Conservation (phyloP, 2,329 filamentous ascomycete species). For the Emericellopsis cladophorae region DNA sequence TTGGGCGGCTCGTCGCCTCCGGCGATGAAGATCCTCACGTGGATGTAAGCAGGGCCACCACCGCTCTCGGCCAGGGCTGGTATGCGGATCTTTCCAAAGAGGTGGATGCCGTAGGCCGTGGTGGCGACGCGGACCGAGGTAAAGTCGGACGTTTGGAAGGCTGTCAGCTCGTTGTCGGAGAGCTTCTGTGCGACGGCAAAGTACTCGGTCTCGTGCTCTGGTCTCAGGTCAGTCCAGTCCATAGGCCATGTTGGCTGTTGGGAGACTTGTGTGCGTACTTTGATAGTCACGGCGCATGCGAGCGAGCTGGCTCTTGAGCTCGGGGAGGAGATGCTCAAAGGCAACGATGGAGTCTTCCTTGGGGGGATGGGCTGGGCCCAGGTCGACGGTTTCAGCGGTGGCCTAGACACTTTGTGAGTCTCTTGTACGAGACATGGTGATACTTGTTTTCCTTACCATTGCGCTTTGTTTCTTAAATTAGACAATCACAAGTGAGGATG, state of each 20-base stretch:
- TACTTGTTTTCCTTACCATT: too few relatives aligned
- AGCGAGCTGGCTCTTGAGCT: conserved; percentile 37
- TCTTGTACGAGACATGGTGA: too few relatives aligned
- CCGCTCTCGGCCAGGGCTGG: conserved; percentile 23
- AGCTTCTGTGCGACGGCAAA: conserved; percentile 30
- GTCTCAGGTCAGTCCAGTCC: not conserved
- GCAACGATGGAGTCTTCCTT: conserved; percentile 36
- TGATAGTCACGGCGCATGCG: conserved; percentile 32
- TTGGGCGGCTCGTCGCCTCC: conserved; percentile 78
- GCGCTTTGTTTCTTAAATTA: too few relatives aligned
- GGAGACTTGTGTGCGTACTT: conserved; percentile 16
- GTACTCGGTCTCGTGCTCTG: conserved; percentile 42
- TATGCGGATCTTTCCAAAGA: conserved; percentile 61
- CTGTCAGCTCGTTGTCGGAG: conserved; percentile 74
- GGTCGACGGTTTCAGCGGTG: conserved; percentile 37
- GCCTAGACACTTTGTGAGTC: conserved; percentile 19
- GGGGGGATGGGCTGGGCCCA: conserved; percentile 32
- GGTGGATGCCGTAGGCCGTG: conserved; percentile 65
- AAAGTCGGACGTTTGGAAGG: conserved; percentile 67
- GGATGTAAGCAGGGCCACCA: conserved; percentile 55
- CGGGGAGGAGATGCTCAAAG: conserved; percentile 33
- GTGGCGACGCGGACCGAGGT: conserved; percentile 91
- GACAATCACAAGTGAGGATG: too few relatives aligned
- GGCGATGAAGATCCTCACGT: conserved; percentile 83
- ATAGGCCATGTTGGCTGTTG: conserved; percentile 1